Conservation (phyloP, 805 yeast genomes). For the Wickerhamiella musiphila region DNA sequence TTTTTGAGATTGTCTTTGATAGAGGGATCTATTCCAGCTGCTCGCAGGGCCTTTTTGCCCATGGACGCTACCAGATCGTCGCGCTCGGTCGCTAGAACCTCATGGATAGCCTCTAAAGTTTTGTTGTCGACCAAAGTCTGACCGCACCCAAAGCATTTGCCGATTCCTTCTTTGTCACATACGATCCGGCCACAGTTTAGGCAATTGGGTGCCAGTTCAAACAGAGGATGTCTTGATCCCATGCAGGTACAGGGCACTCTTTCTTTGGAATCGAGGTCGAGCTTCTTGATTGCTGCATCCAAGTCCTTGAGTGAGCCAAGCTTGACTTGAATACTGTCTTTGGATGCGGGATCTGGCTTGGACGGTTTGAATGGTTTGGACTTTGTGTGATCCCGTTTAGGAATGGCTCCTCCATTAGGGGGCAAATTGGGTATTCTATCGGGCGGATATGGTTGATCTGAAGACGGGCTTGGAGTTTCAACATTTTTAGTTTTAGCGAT, state of each 20-base stretch:
- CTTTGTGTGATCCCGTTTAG: neutral
- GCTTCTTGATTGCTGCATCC: slow-evolving; percentile 39
- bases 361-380: neutral
- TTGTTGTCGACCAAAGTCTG: slow-evolving; percentile 39
- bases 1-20: slow-evolving; percentile 22
- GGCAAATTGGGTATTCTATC: too few species aligned
- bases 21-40: slow-evolving; percentile 21
- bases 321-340: slow-evolving; percentile 21
- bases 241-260: slow-evolving; percentile 55
- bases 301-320: slow-evolving; percentile 44
- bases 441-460: too few species aligned
- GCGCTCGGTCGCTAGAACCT: slow-evolving; percentile 43
- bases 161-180: slow-evolving; percentile 76
- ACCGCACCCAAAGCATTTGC: slow-evolving; percentile 78
- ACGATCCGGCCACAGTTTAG: slow-evolving; percentile 86
- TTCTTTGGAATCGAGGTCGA: slow-evolving; percentile 26
- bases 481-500: too few species aligned
- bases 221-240: slow-evolving; percentile 76
- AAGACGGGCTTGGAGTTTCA: neutral
- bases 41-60: slow-evolving; percentile 23
- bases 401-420: neutral
- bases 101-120: slow-evolving; percentile 39
- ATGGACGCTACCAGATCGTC: slow-evolving; percentile 22
- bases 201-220: slow-evolving; percentile 86
- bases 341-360: neutral